Percentiles rank a stretch among this genome's conserved stretches.
These are phyloP conservation scores for Aspergillus hiratsukae DNA, from an alignment of 2,329 filamentous ascomycete species.

Conservation along the genomic window DNA sequence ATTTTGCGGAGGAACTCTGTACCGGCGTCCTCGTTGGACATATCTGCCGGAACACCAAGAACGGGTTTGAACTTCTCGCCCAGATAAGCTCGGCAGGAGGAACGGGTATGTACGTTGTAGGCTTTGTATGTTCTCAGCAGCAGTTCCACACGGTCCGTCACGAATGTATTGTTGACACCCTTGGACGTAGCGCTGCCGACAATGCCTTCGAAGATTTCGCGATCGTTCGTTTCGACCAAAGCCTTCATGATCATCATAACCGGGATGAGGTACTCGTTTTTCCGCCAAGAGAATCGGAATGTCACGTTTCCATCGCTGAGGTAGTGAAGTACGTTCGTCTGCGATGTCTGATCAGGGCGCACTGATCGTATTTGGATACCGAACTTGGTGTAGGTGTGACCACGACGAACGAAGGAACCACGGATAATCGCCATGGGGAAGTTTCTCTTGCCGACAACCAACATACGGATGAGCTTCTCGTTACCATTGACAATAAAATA, in stretches of 20 bases:
- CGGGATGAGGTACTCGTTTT: conserved; percentile 93
- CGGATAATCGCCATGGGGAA: conserved; percentile 93
- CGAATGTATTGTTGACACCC: conserved; percentile 80
- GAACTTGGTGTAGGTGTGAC: conserved; percentile 78
- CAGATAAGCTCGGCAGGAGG: conserved; percentile 78
- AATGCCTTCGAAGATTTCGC: conserved; percentile 91
- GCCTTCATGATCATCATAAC: conserved; percentile 97
- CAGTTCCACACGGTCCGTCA: conserved; percentile 90
- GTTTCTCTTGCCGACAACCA: conserved; percentile 86
- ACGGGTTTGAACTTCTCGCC: conserved; percentile 89
- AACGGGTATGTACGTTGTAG: conserved; percentile 77
- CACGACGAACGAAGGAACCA: conserved; percentile 83
- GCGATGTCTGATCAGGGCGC: conserved; percentile 93
- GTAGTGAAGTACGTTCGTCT: conserved; percentile 96
- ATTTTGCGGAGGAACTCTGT: conserved; percentile 87
- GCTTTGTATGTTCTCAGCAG: conserved; percentile 89
- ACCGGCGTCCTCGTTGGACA: conserved; percentile 83
- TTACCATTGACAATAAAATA: conserved; percentile 98
- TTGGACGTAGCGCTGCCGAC: conserved; percentile 73
- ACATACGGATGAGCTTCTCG: conserved; percentile 90
- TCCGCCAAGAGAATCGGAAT: conserved; percentile 96
- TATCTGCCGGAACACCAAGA: conserved; percentile 74
- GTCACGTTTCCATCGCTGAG: conserved; percentile 93
- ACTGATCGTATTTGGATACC: conserved; percentile 90
- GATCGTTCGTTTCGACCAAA: conserved; percentile 89